A percentile compares a stretch with the other conserved stretches of the same genome.
Conservation (phyloP, 805 yeast genomes). For the Aciculoconidium aculeatum region DNA sequence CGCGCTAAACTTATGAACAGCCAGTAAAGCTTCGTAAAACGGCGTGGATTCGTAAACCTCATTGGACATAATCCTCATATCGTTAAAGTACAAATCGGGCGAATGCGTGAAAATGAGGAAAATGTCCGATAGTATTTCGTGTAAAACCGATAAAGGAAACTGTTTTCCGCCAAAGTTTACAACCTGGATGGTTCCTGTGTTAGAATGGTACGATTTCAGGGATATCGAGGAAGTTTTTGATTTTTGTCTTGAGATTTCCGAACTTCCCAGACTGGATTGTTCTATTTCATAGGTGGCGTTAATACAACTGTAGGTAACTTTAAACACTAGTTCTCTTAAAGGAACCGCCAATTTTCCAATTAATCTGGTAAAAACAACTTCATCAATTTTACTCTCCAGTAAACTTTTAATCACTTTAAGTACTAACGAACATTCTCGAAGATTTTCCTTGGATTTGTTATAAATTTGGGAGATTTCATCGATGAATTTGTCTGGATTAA, state of each 20-base stretch:
- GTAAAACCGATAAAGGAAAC: no score
- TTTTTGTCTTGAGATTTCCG: no score
- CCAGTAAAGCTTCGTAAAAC: constrained; percentile 9
- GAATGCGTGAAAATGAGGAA: constrained; percentile 27
- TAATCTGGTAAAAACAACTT: constrained; percentile 14
- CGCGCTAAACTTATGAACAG: constrained; percentile 14
- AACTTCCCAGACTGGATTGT: constrained; percentile 14
- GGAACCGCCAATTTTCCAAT: constrained; percentile 19
- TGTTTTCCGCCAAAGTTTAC: no score
- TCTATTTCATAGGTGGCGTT: no score
- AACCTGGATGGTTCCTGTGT: no score
- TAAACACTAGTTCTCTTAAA: constrained; percentile 22
- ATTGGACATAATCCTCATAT: constrained; percentile 16
- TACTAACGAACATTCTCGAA: constrained; percentile 19
- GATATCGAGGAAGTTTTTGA: no score
- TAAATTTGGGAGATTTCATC: constrained; percentile 19
- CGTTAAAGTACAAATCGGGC: constrained; percentile 31
- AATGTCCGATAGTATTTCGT: constrained; percentile 27
- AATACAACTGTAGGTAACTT: no score
- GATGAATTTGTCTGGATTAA: constrained; percentile 28
- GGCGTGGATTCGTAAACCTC: constrained; percentile 8
- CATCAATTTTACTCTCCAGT: constrained; percentile 20
- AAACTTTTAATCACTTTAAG: constrained; percentile 28
- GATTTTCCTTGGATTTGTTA: constrained; percentile 16
- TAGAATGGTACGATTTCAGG: no score